Base-by-base conservation (phyloP, 2,329 filamentous ascomycete species). In the Davidsoniella neocaledoniae region DNA sequence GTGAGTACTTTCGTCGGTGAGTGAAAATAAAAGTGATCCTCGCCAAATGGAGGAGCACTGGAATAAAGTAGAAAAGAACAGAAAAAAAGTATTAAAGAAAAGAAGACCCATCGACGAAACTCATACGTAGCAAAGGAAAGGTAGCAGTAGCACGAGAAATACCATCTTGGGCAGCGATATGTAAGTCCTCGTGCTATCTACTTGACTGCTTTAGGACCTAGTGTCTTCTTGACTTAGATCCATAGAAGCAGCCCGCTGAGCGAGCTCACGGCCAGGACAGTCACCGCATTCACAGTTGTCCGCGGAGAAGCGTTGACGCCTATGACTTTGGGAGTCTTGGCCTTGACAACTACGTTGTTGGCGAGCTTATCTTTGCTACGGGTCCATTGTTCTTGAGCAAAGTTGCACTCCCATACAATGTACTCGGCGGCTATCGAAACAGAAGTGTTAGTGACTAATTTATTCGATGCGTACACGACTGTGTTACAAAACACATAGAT, bases 401-500 rank as follows among this genome's bases (percentile, higher is more conserved):
- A 67, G 48, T 59, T 60, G 55, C 65, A 68, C 8, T 57, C 56
- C 5, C 55, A 49, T 57, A 67, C 60, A 51, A 68, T 65, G 5
- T 61, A 52, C 12, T 62, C 54, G 54, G 67, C 58, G n/a, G 62
- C 65, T 68, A 33, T 7, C 4, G 9, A 40, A 4, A 37, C 7
- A n/a, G 21, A 23, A 23, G 12, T 33, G 29, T 33, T 33, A 33
- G 29, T 9, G 8, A 4, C 29, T 33, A 17, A 46, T 8, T 9
- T 19, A 38, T 8, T 9, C 19, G 8, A 10, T 16, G n/a, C 25
- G 16, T 17, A 36, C 16, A 37, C 10, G 10, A 36, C 1, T 4
- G 26, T 17, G 7, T 16, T 12, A 39, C n/a, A 48, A 23, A 8
- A 5, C 2, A 4, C 14, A 3, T 17, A 12, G 23, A n/a, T 21